These are phyloP conservation scores for Kwoniella mangroviensis DNA, from an alignment of 768 basidiomycete species.

Conservation along the genomic window DNA sequence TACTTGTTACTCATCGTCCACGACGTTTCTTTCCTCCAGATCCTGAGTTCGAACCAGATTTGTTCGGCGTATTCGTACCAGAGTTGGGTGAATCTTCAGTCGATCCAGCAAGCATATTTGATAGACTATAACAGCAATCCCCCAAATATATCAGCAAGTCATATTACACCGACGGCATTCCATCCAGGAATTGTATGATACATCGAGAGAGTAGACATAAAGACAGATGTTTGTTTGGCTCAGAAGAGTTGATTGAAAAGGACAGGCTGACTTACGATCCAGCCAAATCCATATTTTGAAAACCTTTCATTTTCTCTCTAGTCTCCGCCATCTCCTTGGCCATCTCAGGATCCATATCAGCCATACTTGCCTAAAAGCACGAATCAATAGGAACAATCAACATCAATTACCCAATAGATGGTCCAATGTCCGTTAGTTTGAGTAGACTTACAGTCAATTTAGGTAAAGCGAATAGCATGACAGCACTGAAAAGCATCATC, in stretches of 20 bases:
- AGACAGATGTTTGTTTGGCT: too few relatives aligned
- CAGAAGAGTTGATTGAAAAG: neutral
- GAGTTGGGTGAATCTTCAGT: slow-evolving; percentile 16
- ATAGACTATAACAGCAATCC: slow-evolving; percentile 17
- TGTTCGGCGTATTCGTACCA: neutral
- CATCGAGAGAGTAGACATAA: too few relatives aligned
- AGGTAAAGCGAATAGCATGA: slow-evolving; percentile 52
- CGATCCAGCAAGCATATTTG: slow-evolving; percentile 36
- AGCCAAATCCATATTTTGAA: slow-evolving; percentile 49
- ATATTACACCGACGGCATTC: too few relatives aligned
- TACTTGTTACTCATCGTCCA: slow-evolving; percentile 7
- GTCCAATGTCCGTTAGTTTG: too few relatives aligned
- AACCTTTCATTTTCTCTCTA: slow-evolving; percentile 42
- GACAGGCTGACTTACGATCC: slow-evolving; percentile 46
- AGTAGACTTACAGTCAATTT: slow-evolving; percentile 50
- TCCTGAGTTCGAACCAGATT: neutral
- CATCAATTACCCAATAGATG: too few relatives aligned
- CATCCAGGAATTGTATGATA: too few relatives aligned
- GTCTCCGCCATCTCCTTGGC: slow-evolving; percentile 52
- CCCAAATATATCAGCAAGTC: too few relatives aligned
- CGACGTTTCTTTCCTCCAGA: slow-evolving; percentile 24
- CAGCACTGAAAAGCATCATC: slow-evolving; percentile 54
- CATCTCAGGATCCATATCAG: slow-evolving; percentile 53
- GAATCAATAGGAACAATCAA: neutral
- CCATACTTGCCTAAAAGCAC: slow-evolving; percentile 31